A percentile compares a stretch with the other conserved stretches of the same genome.
These are phyloP conservation scores for Kwoniella newhampshirensis DNA, from an alignment of 768 basidiomycete species.

Conservation along the genomic window DNA sequence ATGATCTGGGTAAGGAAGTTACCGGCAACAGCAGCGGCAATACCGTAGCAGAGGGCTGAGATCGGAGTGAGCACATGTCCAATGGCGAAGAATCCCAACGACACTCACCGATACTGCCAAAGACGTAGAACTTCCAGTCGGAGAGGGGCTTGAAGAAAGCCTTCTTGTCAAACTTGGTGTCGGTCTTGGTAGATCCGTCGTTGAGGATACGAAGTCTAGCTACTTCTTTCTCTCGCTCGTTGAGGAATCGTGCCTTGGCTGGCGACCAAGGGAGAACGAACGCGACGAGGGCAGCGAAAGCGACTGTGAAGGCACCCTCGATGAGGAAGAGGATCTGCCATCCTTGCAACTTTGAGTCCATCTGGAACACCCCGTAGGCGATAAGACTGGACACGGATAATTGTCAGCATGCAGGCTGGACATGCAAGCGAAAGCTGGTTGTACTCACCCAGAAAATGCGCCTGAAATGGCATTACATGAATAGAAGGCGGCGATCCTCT, in stretches of 20 bases:
- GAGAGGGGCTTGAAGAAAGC: slow-evolving; percentile 27
- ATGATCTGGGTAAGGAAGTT: slow-evolving; percentile 61
- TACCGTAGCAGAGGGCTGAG: slow-evolving; percentile 23
- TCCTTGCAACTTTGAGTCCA: slow-evolving; percentile 54
- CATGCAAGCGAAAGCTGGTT: too few species aligned
- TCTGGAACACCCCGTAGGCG: slow-evolving; percentile 56
- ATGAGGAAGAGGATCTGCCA: slow-evolving; percentile 63
- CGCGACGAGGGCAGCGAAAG: slow-evolving; percentile 58
- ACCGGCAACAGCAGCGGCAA: slow-evolving; percentile 57
- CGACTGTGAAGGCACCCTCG: slow-evolving; percentile 46
- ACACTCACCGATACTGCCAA: slow-evolving; percentile 18
- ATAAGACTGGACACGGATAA: slow-evolving; percentile 54
- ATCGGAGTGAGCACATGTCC: too few species aligned
- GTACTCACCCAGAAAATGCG: slow-evolving; percentile 31
- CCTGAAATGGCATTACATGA: slow-evolving; percentile 47
- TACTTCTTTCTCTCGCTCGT: slow-evolving; percentile 25
- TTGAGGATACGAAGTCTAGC: slow-evolving; percentile 54
- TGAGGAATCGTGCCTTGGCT: slow-evolving; percentile 15
- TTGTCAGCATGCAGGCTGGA: neutral
- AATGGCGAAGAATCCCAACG: slow-evolving; percentile 41
- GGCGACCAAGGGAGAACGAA: slow-evolving; percentile 41
- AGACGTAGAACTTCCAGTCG: slow-evolving; percentile 33
- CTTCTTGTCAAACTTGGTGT: slow-evolving; percentile 51
- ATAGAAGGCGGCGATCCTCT: slow-evolving; percentile 59
- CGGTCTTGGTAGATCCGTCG: slow-evolving; percentile 58